phyloP scores from a whole-genome alignment of 1,284 basidiomycete genomes.

The Meira miltonrushii region DNA sequence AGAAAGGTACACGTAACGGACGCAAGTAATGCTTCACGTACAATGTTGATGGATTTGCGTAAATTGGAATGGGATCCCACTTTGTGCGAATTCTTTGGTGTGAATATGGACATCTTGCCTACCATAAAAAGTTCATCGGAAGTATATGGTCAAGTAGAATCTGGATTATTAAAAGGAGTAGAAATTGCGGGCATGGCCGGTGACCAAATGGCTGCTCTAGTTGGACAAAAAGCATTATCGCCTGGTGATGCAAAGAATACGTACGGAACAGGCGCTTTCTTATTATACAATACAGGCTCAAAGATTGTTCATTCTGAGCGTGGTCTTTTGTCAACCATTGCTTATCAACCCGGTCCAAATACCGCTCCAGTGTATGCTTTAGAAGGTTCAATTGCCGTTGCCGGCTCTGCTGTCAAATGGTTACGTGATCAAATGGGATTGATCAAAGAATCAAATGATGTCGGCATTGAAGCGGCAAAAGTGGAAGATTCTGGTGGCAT shows the following conservation, averaged over 20 bases:
- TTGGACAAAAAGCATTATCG: constrained; percentile 72
- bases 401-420: constrained; percentile 92
- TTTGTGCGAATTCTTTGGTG: constrained; percentile 80
- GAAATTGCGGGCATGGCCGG: constrained; percentile 87
- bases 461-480: constrained; percentile 75
- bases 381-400: constrained; percentile 91
- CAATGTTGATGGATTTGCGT: constrained; percentile 79
- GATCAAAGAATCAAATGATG: constrained; percentile 73
- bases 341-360: constrained; percentile 80
- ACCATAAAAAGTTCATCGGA: constrained; percentile 85
- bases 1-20: constrained; percentile 84
- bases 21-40: constrained; percentile 94
- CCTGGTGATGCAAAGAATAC: constrained; percentile 53
- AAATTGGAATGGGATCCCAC: constrained; percentile 77
- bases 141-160: constrained; percentile 72
- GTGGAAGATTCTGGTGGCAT: constrained; percentile 82
- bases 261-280: constrained; percentile 80
- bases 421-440: constrained; percentile 82
- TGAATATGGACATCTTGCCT: constrained; percentile 74
- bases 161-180: constrained; percentile 68
- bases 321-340: constrained; percentile 86
- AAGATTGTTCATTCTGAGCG: constrained; percentile 79
- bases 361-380: constrained; percentile 82
- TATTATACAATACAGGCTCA: constrained; percentile 85
- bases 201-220: constrained; percentile 90